phyloP scores from a whole-genome alignment of 768 basidiomycete genomes.

The Melanogaster broomeanus region DNA sequence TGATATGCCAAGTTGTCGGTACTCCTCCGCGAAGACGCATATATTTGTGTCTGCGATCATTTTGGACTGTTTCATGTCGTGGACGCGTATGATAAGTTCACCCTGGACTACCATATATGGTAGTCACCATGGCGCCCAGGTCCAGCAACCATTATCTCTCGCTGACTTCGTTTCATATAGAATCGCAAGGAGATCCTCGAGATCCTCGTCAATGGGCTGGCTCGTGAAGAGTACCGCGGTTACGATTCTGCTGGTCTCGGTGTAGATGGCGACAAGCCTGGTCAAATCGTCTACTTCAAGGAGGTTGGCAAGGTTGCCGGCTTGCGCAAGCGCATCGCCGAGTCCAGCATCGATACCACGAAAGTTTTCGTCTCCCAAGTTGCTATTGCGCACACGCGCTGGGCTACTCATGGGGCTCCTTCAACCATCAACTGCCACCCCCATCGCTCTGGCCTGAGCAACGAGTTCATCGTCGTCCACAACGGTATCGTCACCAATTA shows the following conservation, averaged over 20 bases:
- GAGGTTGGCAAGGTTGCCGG: constrained; percentile 97
- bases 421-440: constrained; percentile 93
- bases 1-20: not conserved
- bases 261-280: constrained; percentile 87
- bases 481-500: constrained; percentile 99
- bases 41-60: constrained; percentile 5
- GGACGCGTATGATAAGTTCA: not conserved
- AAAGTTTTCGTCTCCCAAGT: constrained; percentile 86
- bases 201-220: constrained; percentile 86
- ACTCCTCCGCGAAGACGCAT: not conserved
- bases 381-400: constrained; percentile 97
- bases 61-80: not conserved
- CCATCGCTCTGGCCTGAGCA: constrained; percentile 74
- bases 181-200: constrained; percentile 90
- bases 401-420: constrained; percentile 97
- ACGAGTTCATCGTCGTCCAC: constrained; percentile 94
- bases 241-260: constrained; percentile 94
- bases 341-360: constrained; percentile 66
- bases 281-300: constrained; percentile 85
- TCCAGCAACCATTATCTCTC: no score
- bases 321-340: constrained; percentile 85
- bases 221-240: constrained; percentile 96
- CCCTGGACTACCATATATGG: constrained; percentile 20
- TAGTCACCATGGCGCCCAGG: constrained; percentile 4
- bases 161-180: constrained; percentile 39